Evolutionary conservation across 345 rosid species (phyloP).

Genomic region (Trapa incisa): DNA sequence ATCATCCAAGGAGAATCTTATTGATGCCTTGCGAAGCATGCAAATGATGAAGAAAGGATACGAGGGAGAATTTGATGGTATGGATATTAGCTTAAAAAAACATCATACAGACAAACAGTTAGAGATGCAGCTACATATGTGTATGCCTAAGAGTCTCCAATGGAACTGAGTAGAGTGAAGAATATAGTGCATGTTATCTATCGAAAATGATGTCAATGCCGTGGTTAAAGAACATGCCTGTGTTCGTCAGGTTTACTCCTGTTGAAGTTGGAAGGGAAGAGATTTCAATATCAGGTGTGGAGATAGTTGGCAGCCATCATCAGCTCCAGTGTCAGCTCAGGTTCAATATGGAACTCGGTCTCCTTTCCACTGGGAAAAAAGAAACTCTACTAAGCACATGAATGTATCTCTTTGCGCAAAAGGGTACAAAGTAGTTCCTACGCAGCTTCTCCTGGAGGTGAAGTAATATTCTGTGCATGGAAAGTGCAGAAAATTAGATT

Average conservation of each 20-base stretch:
- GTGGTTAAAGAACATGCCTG: not conserved
- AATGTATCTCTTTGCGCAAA: not conserved
- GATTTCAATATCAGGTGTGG: constrained; percentile 29
- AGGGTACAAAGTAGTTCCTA: not conserved
- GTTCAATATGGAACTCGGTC: constrained; percentile 53
- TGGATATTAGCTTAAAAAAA: not conserved
- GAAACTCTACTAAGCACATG: constrained; percentile 2
- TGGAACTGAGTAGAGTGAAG: not conserved
- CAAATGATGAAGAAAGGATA: too few relatives aligned
- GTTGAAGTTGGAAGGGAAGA: constrained; percentile 1
- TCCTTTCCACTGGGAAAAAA: constrained; percentile 37
- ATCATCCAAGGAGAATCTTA: too few relatives aligned
- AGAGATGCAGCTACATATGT: not conserved
- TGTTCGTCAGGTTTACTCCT: not conserved
- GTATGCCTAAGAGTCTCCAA: not conserved
- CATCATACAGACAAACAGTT: not conserved
- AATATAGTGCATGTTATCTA: not conserved
- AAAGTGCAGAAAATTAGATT: too few relatives aligned
- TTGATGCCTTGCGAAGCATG: too few relatives aligned
- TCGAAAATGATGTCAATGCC: not conserved
- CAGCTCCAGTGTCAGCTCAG: constrained; percentile 55
- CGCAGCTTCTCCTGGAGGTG: too few relatives aligned
- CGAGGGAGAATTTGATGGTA: too few relatives aligned
- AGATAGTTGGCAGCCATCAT: constrained; percentile 70
- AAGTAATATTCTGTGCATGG: too few relatives aligned